These are phyloP conservation scores for Hanseniaspora lindneri DNA, from an alignment of 805 yeast species.

Conservation along the genomic window DNA sequence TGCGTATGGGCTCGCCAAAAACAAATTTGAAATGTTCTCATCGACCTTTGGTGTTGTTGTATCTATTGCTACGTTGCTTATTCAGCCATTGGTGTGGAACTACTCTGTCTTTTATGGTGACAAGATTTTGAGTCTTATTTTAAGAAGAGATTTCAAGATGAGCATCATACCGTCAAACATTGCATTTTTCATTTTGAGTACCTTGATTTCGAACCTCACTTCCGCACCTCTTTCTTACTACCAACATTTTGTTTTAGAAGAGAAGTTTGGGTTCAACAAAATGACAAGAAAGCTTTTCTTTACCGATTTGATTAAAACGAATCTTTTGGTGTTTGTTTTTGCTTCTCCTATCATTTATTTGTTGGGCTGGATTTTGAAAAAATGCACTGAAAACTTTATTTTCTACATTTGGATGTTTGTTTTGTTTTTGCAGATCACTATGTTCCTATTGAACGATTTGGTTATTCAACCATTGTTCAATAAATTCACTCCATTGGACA, in stretches of 20 bases:
- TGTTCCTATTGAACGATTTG: slow-evolving; percentile 68
- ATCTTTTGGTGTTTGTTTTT: slow-evolving; percentile 41
- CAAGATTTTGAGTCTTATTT: slow-evolving; percentile 24
- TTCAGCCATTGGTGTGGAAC: slow-evolving; percentile 54
- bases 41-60: slow-evolving; percentile 35
- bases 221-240: slow-evolving; percentile 64
- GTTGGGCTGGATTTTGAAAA: slow-evolving; percentile 67
- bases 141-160: slow-evolving; percentile 22
- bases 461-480: slow-evolving; percentile 88
- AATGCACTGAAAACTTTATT: slow-evolving; percentile 70
- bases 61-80: slow-evolving; percentile 37
- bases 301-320: slow-evolving; percentile 54
- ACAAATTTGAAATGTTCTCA: slow-evolving; percentile 50
- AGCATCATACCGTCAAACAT: slow-evolving; percentile 52
- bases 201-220: slow-evolving; percentile 30
- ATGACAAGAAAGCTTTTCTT: slow-evolving; percentile 61
- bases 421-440: slow-evolving; percentile 56
- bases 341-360: slow-evolving; percentile 65
- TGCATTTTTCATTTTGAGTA: slow-evolving; percentile 45
- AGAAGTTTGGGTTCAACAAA: slow-evolving; percentile 87
- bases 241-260: slow-evolving; percentile 78
- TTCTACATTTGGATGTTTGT: slow-evolving; percentile 66
- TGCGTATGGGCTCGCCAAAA: slow-evolving; percentile 67
- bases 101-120: slow-evolving; percentile 33
- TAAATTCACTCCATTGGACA: slow-evolving; percentile 78